Evolutionary conservation across 1,284 basidiomycete species (phyloP), one percentile per base, ranked within the genome.

Genomic region (Heliocybe sulcata): DNA sequence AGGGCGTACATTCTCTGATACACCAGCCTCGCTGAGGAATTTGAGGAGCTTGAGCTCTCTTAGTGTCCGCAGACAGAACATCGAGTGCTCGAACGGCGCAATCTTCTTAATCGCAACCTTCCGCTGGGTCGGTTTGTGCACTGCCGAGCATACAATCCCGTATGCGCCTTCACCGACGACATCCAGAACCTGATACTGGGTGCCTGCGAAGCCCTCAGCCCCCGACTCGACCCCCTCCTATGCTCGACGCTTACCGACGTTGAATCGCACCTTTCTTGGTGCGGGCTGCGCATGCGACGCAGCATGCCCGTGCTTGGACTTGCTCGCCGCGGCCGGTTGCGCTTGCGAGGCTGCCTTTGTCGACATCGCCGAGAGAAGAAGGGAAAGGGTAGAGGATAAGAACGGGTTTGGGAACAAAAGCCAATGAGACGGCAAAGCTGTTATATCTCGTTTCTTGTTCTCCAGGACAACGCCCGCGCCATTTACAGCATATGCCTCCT

Each of bases 81-180:
- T 92, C 19, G 90, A 90, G 66, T 94, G 92, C 68, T 94, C 92
- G 61, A 95, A 94, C 0, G 92, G 92, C 4, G 88, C 83, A 72
- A 95, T 92, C 80, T 92, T 92, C 80, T 94, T 92, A 74, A 92
- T 92, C 53, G 90, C 90, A 55, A 93, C 89, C 67, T 90, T 90
- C 54, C 85, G 82, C 51, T 86, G 85, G 54, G 83, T 90, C 10
- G 89, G 86, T 63, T 82, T 71, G 66, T 94, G 92, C 1, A 93
- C 77, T 2, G 92, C 92, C 25, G 90, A 92, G 64, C 90, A 94
- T 61, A 94, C 92, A 62, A 95, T 93, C 38, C 90, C 90, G 64
- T 92, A 92, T 54, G 89, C 89, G 29, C 89, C 88, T 68, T 92
- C 89, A 53, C 94, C 94, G 54, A 96, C 89, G 60, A 95, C 90